phyloP scores from a whole-genome alignment of 2,329 filamentous ascomycete genomes.

The Penicillium brasilianum region DNA sequence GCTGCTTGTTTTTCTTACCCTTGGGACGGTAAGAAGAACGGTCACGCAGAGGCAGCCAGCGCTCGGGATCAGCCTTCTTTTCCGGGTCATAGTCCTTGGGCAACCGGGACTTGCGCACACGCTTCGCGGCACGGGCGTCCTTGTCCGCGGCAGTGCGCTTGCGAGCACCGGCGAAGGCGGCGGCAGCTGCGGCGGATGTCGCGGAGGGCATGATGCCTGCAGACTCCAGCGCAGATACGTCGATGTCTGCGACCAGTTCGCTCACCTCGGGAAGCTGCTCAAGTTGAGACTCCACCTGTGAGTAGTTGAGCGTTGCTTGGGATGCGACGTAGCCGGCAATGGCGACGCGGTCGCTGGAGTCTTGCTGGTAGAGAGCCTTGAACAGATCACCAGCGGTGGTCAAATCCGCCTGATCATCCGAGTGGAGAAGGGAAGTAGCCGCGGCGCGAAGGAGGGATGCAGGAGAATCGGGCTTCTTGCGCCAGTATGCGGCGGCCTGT shows the following conservation, averaged over 20 bases:
- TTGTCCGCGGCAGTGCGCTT: constrained; percentile 48
- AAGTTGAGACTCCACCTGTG: constrained; percentile 42
- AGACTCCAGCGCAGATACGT: constrained; percentile 51
- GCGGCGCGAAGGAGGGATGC: constrained; percentile 78
- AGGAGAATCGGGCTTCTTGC: constrained; percentile 62
- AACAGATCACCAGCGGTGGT: constrained; percentile 79
- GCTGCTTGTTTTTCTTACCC: constrained; percentile 89
- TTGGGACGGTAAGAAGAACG: constrained; percentile 87
- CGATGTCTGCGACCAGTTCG: constrained; percentile 51
- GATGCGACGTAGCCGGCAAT: constrained; percentile 86
- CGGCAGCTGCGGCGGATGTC: constrained; percentile 37
- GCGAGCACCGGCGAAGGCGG: constrained; percentile 41
- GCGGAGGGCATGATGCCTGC: constrained; percentile 49
- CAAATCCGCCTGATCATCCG: constrained; percentile 70
- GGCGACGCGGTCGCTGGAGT: constrained; percentile 69
- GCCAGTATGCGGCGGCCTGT: constrained; percentile 83
- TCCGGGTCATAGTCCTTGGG: constrained; percentile 65
- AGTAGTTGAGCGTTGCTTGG: constrained; percentile 61
- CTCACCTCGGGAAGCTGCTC: constrained; percentile 46
- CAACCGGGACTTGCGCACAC: constrained; percentile 52
- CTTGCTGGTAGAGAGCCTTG: constrained; percentile 67
- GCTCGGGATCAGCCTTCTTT: constrained; percentile 84
- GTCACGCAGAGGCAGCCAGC: constrained; percentile 91
- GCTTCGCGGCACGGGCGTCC: constrained; percentile 44
- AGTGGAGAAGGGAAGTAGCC: constrained; percentile 80